Percentiles rank a stretch among this genome's conserved stretches.
phyloP scores from a whole-genome alignment of 2,329 filamentous ascomycete genomes.

The Sporothrix brunneoviolacea region DNA sequence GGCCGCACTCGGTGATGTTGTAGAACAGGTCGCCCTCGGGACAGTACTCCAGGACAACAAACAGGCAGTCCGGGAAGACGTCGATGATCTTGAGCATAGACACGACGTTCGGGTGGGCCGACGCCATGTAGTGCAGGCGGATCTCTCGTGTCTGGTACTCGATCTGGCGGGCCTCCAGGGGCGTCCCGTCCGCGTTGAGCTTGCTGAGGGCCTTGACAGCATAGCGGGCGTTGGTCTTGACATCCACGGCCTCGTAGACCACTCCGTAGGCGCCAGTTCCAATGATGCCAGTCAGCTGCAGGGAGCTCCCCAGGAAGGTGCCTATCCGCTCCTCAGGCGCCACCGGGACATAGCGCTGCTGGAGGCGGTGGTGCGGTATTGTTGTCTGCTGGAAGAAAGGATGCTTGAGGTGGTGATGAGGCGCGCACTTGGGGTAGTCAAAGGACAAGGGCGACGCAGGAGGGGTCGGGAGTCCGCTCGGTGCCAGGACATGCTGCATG shows the following conservation, averaged over 20 bases:
- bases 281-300: constrained; percentile 78
- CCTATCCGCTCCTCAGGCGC: constrained; percentile 81
- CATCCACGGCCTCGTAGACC: constrained; percentile 83
- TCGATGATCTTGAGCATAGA: constrained; percentile 92
- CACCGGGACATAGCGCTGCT: constrained; percentile 45
- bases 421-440: constrained; percentile 41
- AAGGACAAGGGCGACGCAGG: constrained; percentile 49
- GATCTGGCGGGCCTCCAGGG: constrained; percentile 75
- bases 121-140: constrained; percentile 80
- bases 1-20: constrained; percentile 92
- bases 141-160: constrained; percentile 93
- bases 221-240: constrained; percentile 74
- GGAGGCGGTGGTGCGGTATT: constrained; percentile 34
- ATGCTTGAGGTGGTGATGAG: constrained; percentile 28
- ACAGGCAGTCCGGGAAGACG: constrained; percentile 85
- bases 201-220: constrained; percentile 98
- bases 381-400: constrained; percentile 28
- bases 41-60: constrained; percentile 94
- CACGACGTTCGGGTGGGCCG: constrained; percentile 85
- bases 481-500: constrained; percentile 52
- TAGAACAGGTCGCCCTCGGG: constrained; percentile 94
- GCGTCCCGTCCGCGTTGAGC: constrained; percentile 61
- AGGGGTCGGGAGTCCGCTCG: constrained; percentile 50
- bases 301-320: constrained; percentile 70
- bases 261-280: constrained; percentile 95